Conservation (phyloP, 2,329 filamentous ascomycete genomes). For the Nemania sp. region DNA sequence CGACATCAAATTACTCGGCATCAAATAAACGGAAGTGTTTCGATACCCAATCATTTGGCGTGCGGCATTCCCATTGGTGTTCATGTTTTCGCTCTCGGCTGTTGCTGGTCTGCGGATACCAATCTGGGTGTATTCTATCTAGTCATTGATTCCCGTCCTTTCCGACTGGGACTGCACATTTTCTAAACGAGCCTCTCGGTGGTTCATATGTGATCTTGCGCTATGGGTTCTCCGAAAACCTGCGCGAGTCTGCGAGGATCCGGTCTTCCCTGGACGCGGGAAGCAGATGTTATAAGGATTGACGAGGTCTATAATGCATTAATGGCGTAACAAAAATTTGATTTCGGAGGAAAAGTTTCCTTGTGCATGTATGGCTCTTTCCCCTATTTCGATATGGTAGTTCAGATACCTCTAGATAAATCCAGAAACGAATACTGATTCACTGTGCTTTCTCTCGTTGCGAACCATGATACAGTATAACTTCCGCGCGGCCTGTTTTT, state of each 20-base stretch:
- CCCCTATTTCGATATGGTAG: constrained; percentile 7
- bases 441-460: neutral
- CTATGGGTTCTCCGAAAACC: constrained; percentile 53
- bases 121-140: constrained; percentile 37
- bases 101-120: constrained; percentile 33
- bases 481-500: neutral
- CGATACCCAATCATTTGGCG: constrained; percentile 8
- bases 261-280: constrained; percentile 40
- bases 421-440: neutral
- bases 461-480: neutral
- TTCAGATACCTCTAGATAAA: constrained; percentile 27
- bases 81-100: constrained; percentile 6
- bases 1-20: constrained; percentile 84
- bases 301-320: constrained; percentile 58
- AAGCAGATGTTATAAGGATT: constrained; percentile 51
- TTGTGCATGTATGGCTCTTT: constrained; percentile 3
- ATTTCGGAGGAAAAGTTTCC: constrained; percentile 12
- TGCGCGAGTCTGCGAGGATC: constrained; percentile 50
- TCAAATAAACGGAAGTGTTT: constrained; percentile 64
- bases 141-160: constrained; percentile 25
- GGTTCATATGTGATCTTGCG: constrained; percentile 34
- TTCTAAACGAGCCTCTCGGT: constrained; percentile 13
- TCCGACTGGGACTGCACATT: constrained; percentile 6
- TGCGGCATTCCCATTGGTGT: constrained; percentile 8
- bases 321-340: constrained; percentile 51